phyloP scores from a whole-genome alignment of 805 yeast genomes.

The Zygoascus flipseniorum region DNA sequence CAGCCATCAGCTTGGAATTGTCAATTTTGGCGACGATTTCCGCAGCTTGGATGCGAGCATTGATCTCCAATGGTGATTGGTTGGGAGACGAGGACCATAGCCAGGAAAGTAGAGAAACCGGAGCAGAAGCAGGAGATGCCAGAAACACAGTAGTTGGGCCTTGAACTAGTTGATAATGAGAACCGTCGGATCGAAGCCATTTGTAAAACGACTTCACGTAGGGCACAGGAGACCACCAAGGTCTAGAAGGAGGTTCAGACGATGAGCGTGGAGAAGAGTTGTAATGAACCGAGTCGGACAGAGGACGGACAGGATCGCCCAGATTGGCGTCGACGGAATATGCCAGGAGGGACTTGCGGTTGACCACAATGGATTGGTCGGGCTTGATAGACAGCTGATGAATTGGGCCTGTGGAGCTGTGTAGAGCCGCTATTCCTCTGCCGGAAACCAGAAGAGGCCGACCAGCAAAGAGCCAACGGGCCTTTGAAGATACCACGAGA shows the following conservation, averaged over 20 bases:
- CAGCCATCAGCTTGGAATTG: not conserved
- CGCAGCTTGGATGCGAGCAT: not conserved
- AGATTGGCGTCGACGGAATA: conserved; percentile 21
- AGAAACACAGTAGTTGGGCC: conserved; percentile 16
- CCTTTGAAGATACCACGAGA: conserved; percentile 21
- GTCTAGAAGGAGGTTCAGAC: not conserved
- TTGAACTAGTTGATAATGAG: conserved; percentile 6
- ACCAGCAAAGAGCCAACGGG: conserved; percentile 8
- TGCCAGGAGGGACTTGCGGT: conserved; percentile 36
- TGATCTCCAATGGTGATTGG: not conserved
- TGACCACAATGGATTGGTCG: conserved; percentile 35
- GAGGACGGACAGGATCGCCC: not conserved
- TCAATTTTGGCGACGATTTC: conserved; percentile 1
- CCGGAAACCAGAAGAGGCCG: conserved; percentile 30
- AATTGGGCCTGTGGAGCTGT: conserved; percentile 29
- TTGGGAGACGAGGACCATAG: not conserved
- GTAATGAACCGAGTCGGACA: not conserved
- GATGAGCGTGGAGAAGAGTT: not conserved
- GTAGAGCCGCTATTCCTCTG: conserved; percentile 15
- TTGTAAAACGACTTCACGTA: not conserved
- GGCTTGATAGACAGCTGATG: conserved; percentile 31
- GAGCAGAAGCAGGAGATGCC: conserved; percentile 5
- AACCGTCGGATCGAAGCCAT: conserved; percentile 5
- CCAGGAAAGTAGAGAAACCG: not conserved
- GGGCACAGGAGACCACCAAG: not conserved